phyloP scores from a whole-genome alignment of 495 filamentous ascomycete species.

The Paragyromitra xinjiangensis region DNA sequence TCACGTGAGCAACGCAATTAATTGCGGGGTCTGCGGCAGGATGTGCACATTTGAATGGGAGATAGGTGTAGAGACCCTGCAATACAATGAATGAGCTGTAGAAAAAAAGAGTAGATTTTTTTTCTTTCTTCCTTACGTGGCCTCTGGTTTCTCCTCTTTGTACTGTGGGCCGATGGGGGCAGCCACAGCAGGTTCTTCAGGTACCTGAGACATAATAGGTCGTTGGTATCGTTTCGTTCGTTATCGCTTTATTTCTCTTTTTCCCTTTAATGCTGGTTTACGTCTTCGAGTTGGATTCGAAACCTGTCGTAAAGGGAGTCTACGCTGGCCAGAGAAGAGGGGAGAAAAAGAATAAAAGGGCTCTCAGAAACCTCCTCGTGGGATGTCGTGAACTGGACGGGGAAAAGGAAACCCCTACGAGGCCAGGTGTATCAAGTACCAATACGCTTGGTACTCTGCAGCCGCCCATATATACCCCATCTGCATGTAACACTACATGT shows the following conservation, averaged over 20 bases:
- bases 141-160: slow-evolving; percentile 72
- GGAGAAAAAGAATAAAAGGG: slow-evolving; percentile 34
- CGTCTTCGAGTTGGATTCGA: slow-evolving; percentile 25
- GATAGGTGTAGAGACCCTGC: slow-evolving; percentile 86
- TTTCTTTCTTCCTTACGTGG: slow-evolving; percentile 61
- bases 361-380: slow-evolving; percentile 19
- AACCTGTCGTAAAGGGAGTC: slow-evolving; percentile 26
- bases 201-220: slow-evolving; percentile 41
- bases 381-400: slow-evolving; percentile 10
- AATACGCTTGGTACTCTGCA: slow-evolving; percentile 14
- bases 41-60: slow-evolving; percentile 86
- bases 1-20: slow-evolving; percentile 96
- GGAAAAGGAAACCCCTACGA: not conserved
- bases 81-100: slow-evolving; percentile 27
- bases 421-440: not conserved
- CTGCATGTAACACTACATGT: not conserved
- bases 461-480: slow-evolving; percentile 3
- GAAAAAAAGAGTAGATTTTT: slow-evolving; percentile 23
- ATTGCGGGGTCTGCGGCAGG: slow-evolving; percentile 90
- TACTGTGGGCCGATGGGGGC: slow-evolving; percentile 70
- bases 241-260: slow-evolving; percentile 31
- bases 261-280: slow-evolving; percentile 10
- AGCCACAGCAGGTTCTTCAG: slow-evolving; percentile 51
- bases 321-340: not conserved
- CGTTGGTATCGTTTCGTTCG: slow-evolving; percentile 20